These are phyloP conservation scores for Penicillium nucicola DNA, from an alignment of 495 filamentous ascomycete species.

Conservation along the genomic window DNA sequence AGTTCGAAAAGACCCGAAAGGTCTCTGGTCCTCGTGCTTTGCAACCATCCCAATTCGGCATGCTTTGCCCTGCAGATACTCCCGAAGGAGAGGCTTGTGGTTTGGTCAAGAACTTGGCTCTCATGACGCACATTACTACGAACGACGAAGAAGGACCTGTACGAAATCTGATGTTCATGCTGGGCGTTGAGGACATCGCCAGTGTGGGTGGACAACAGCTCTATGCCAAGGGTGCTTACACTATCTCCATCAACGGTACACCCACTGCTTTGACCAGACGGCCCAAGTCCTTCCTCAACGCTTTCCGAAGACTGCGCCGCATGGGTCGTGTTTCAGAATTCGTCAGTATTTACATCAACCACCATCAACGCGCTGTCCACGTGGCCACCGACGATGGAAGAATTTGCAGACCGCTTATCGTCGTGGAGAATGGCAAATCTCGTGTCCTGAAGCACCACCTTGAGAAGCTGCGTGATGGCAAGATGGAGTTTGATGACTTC, in stretches of 20 bases:
- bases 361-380: slow-evolving; percentile 85
- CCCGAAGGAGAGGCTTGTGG: slow-evolving; percentile 98
- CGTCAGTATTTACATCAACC: slow-evolving; percentile 91
- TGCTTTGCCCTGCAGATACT: slow-evolving; percentile 95
- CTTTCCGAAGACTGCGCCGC: slow-evolving; percentile 79
- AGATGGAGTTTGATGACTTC: slow-evolving; percentile 89
- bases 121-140: slow-evolving; percentile 99
- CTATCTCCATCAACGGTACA: slow-evolving; percentile 94
- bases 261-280: slow-evolving; percentile 78
- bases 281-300: slow-evolving; percentile 78
- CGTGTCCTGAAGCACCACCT: slow-evolving; percentile 74
- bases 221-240: slow-evolving; percentile 76
- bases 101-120: slow-evolving; percentile 94
- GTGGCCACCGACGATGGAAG: slow-evolving; percentile 96
- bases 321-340: slow-evolving; percentile 90
- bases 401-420: slow-evolving; percentile 90
- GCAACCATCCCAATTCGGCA: slow-evolving; percentile 95
- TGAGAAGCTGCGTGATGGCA: slow-evolving; percentile 72
- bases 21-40: slow-evolving; percentile 91
- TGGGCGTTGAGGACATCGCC: slow-evolving; percentile 75
- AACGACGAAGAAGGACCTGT: slow-evolving; percentile 90
- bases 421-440: slow-evolving; percentile 82
- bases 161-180: slow-evolving; percentile 69
- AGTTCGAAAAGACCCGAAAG: slow-evolving; percentile 98
- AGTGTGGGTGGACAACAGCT: slow-evolving; percentile 75